These are phyloP conservation scores for Rhododendron ovatum DNA, from an alignment of 148 eudicot species.

Conservation along the genomic window DNA sequence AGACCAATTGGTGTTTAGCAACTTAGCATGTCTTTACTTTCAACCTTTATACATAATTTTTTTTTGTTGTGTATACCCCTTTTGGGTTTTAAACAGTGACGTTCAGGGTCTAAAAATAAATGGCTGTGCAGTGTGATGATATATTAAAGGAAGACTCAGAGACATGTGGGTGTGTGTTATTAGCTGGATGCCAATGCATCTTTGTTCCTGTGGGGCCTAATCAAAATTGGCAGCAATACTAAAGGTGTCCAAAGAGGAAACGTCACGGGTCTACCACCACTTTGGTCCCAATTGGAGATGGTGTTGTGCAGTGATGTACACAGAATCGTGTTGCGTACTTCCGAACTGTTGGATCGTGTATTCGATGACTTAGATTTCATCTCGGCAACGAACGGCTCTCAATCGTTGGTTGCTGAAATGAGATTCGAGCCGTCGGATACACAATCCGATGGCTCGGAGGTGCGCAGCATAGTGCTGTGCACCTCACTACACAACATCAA, in stretches of 20 bases:
- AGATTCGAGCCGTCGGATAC: too few relatives aligned
- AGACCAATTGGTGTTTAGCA: neutral
- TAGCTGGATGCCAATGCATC: neutral
- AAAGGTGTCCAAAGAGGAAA: neutral
- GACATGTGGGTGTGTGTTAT: neutral
- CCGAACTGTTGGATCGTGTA: too few relatives aligned
- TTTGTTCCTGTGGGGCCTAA: neutral
- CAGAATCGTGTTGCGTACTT: too few relatives aligned
- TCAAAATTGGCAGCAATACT: neutral
- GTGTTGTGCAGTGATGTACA: accelerated
- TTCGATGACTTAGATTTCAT: accelerated
- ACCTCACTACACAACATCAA: too few relatives aligned
- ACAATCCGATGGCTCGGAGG: too few relatives aligned
- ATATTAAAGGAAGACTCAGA: neutral
- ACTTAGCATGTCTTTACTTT: neutral
- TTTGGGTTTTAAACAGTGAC: too few relatives aligned
- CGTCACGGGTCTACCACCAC: neutral
- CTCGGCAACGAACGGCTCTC: too few relatives aligned
- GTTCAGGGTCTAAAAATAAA: too few relatives aligned
- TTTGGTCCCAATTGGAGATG: neutral
- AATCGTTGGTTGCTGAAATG: too few relatives aligned
- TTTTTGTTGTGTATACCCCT: too few relatives aligned
- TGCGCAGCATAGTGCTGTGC: too few relatives aligned
- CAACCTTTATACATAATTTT: neutral
- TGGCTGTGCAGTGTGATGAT: neutral